Conservation (phyloP, 192 early-diverging fungal species). For the Obelidium mucronatum region DNA sequence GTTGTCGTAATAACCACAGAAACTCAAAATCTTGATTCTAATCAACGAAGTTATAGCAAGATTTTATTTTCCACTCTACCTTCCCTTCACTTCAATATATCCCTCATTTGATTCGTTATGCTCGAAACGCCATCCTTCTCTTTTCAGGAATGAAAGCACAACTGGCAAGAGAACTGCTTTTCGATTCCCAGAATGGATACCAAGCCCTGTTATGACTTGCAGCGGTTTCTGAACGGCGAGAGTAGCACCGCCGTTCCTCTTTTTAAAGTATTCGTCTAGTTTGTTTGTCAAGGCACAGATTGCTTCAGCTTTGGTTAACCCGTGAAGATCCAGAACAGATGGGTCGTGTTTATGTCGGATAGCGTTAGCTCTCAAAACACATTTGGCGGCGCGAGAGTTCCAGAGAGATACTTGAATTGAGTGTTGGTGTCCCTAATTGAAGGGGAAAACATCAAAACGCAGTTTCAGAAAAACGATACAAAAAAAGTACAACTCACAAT, state of each 20-base stretch:
- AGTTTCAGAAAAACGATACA: neutral
- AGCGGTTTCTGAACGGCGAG: conserved; percentile 4
- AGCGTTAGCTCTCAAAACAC: conserved; percentile 1
- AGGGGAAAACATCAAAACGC: too few relatives aligned
- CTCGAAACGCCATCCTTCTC: conserved; percentile 26
- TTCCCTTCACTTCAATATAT: conserved; percentile 11
- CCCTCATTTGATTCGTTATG: conserved; percentile 13
- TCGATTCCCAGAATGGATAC: neutral
- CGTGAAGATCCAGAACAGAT: conserved; percentile 32
- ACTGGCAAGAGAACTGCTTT: conserved; percentile 33
- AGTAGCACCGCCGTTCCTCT: neutral
- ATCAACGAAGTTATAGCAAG: too few relatives aligned
- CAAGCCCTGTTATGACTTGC: conserved; percentile 33
- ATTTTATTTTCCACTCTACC: too few relatives aligned
- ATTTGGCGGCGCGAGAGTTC: conserved; percentile 28
- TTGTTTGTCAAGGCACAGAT: neutral
- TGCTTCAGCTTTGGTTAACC: conserved; percentile 22
- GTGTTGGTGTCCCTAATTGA: conserved; percentile 26
- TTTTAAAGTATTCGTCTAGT: neutral
- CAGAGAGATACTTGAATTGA: conserved; percentile 7
- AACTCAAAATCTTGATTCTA: too few relatives aligned
- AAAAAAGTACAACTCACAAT: conserved; percentile 1
- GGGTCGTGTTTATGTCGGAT: neutral
- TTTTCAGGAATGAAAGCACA: conserved; percentile 14
- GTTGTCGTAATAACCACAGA: too few relatives aligned